These are phyloP conservation scores for Petrea volubilis DNA, from an alignment of 257 asterid genomes.

Conservation along the genomic window DNA sequence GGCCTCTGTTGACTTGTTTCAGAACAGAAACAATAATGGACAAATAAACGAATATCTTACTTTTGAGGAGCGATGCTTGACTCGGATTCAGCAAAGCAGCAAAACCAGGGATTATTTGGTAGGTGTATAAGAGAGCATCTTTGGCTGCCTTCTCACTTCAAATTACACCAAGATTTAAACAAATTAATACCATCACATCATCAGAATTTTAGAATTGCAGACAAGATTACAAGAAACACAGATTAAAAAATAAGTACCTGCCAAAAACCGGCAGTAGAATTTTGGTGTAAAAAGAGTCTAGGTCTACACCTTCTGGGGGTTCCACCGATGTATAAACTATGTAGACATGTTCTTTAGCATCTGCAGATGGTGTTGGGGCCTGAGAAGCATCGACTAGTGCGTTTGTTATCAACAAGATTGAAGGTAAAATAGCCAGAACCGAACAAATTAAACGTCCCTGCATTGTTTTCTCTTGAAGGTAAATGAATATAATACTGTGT, in stretches of 20 bases:
- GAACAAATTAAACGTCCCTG: neutral
- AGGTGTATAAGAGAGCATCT: slow-evolving; percentile 41
- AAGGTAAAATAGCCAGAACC: neutral
- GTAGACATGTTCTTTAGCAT: neutral
- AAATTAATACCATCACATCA: neutral
- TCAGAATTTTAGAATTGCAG: too few relatives aligned
- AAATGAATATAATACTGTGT: neutral
- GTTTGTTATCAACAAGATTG: neutral
- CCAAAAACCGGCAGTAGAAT: slow-evolving; percentile 10
- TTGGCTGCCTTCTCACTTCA: slow-evolving; percentile 55
- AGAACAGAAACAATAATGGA: too few relatives aligned
- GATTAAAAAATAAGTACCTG: neutral
- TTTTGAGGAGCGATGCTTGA: slow-evolving; percentile 38
- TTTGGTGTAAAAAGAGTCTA: neutral
- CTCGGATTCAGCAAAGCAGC: slow-evolving; percentile 50
- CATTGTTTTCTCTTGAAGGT: neutral
- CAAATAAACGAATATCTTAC: slow-evolving; percentile 30
- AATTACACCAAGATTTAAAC: neutral
- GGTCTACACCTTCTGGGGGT: neutral
- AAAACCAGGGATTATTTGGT: slow-evolving; percentile 39
- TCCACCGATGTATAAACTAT: neutral
- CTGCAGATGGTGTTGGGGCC: neutral
- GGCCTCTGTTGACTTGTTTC: too few relatives aligned
- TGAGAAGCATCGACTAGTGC: neutral
- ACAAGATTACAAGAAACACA: neutral